Evolutionary conservation across 345 rosid genomes (phyloP).

Genomic region (Gossypium stocksii): DNA sequence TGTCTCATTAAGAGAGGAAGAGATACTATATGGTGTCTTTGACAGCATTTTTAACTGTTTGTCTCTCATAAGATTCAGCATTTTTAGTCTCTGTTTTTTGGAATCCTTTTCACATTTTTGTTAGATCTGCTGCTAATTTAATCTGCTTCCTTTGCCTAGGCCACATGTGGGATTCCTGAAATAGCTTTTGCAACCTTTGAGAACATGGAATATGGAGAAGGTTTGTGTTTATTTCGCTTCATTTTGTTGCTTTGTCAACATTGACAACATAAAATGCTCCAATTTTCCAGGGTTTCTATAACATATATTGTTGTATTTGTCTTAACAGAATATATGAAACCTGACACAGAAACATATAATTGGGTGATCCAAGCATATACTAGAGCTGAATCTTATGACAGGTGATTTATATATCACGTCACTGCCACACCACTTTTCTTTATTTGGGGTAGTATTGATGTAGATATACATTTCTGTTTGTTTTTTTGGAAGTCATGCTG

Average conservation of each 20-base stretch:
- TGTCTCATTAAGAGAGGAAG: neutral
- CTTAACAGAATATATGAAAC: constrained; percentile 77
- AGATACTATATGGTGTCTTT: neutral
- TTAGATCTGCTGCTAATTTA: neutral
- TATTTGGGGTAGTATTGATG: neutral
- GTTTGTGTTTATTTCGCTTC: constrained; percentile 32
- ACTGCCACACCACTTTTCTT: neutral
- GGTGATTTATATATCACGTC: constrained; percentile 39
- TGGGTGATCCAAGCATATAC: constrained; percentile 98
- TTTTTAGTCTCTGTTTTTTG: neutral
- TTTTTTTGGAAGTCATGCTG: neutral
- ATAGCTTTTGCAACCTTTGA: constrained; percentile 86
- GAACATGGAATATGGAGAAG: constrained; percentile 99
- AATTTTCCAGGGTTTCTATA: constrained; percentile 4
- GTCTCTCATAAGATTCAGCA: too few relatives aligned
- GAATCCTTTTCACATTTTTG: neutral
- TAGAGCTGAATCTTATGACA: constrained; percentile 90
- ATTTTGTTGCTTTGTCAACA: constrained; percentile 4
- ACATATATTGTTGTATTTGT: constrained; percentile 18
- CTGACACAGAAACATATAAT: constrained; percentile 88
- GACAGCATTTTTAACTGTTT: neutral
- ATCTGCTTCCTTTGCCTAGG: constrained; percentile 42
- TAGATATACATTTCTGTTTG: neutral
- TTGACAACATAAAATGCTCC: constrained; percentile 1
- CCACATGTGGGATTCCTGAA: constrained; percentile 93